Evolutionary conservation across 2,329 filamentous ascomycete species (phyloP), one percentile per base, ranked within the genome.

Genomic region (Bisporella sp.): DNA sequence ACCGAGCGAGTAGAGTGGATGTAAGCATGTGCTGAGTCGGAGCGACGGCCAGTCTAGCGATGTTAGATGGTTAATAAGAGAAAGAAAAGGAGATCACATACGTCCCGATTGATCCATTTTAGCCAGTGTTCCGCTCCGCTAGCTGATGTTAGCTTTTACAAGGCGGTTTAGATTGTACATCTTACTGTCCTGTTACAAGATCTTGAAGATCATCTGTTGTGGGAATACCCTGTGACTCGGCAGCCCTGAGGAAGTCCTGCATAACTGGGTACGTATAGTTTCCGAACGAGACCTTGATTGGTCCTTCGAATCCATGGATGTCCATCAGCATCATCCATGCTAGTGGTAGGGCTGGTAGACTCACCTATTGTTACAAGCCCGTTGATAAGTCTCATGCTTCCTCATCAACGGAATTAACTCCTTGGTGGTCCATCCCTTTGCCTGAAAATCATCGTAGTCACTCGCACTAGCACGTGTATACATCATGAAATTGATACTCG

Each of bases 81-180:
- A 2, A 32, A 31, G 2, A 4, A 21, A 3, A n/a, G 5, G 4
- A 13, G 8, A 31, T 30, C 30, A 54, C 71, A 61, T 59, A 73
- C 72, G 58, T 79, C 80, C 52, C 79, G 77, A 62, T 91, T 90
- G 68, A 91, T 90, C 87, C 87, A 91, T 69, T 91, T 90, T 50
- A 91, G 71, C 87, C 87, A 91, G 57, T 90, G 86, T 69, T 90
- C 85, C 43, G 85, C 87, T 55, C 87, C 87, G 49, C 61, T 63
- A n/a, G 8, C 13, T 29, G 29, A 46, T 28, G 28, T 21, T 21
- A 21, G 21, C 21, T 21, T 21, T 21, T 21, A 21, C 21, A 21
- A 21, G 21, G 21, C 21, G 21, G 21, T 21, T 21, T 21, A 21
- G 21, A 21, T 21, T 21, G 30, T 56, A 12, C 29, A 6, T 56